Conservation (phyloP, 2,329 filamentous ascomycete genomes). For the Celoporthe dispersa region DNA sequence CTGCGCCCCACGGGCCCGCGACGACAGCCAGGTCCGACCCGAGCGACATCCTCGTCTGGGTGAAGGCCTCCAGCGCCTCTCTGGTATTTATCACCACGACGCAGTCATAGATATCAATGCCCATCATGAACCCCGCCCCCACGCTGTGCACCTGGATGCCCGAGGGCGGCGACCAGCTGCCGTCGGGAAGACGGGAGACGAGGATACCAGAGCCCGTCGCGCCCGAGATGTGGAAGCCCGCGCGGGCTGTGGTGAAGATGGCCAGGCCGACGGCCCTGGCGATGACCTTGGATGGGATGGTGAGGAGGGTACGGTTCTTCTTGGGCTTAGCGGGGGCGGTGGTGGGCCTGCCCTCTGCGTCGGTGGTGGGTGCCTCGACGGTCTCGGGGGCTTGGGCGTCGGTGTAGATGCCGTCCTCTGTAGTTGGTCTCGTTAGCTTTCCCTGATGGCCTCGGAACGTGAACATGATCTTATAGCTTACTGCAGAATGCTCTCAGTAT, state of each 20-base stretch:
- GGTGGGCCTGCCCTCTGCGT: constrained; percentile 35
- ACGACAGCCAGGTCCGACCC: constrained; percentile 79
- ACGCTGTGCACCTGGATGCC: constrained; percentile 82
- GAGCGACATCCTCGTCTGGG: constrained; percentile 73
- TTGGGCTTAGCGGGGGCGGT: constrained; percentile 41
- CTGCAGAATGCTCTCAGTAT: constrained; percentile 87
- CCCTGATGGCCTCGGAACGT: background rate
- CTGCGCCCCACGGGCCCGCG: constrained; percentile 71
- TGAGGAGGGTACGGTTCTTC: constrained; percentile 53
- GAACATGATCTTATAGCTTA: constrained; percentile 44
- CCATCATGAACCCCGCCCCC: constrained; percentile 78
- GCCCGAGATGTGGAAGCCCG: constrained; percentile 68
- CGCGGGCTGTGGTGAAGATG: constrained; percentile 73
- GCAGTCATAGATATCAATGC: constrained; percentile 87
- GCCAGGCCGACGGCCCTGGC: constrained; percentile 69
- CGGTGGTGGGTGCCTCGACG: constrained; percentile 30
- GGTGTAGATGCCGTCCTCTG: constrained; percentile 59
- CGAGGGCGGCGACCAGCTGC: constrained; percentile 78
- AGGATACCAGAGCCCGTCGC: constrained; percentile 69
- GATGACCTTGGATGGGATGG: constrained; percentile 64
- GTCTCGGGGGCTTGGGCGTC: constrained; percentile 37
- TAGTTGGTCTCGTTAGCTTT: constrained; percentile 31
- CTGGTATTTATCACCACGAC: constrained; percentile 84
- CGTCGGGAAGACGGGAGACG: constrained; percentile 64
- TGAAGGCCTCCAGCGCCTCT: constrained; percentile 77